Base-by-base conservation (phyloP, 495 filamentous ascomycete genomes). In the Hypomontagnella monticulosa region DNA sequence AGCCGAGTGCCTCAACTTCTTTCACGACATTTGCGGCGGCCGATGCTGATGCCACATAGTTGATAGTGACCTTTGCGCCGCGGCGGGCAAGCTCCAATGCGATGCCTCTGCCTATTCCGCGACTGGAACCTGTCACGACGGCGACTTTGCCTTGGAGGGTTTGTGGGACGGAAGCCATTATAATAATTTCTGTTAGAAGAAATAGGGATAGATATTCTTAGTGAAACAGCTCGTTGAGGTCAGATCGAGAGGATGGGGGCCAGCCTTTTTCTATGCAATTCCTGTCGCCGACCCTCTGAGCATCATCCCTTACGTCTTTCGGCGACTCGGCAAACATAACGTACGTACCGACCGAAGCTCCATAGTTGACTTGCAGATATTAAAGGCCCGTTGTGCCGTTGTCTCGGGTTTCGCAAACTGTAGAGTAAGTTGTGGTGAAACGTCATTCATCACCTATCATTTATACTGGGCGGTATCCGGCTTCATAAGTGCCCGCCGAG, bases 31-130 rank as follows among this genome's bases (percentile, higher is more conserved):
- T 20, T 20, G 33, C 44, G 20, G 56, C 56, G 4, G 56, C 43
- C 3, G 34, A 23, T 12, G 56, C 43, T n/a, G 56, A 50, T 4
- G 36, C 27, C 1, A 33, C 56, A 20, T 59, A 59, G 56, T 59
- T 59, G 9, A 59, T 23, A 4, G 56, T 59, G 18, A 59, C 44
- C 2, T 49, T 59, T 3, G 56, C 56, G 36, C 56, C 56, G n/a
- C 56, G 43, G n/a, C 36, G 43, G 20, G 56, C 56, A 16, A 59
- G 36, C 14, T 59, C 56, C 3, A 59, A 23, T 7, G 56, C 56
- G 8, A 59, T 50, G 8, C 56, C 56, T 46, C 34, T 44, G 23
- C 56, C 56, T 33, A 59, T 59, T 15, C 56, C 56, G 32, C 56
- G 33, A 34, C 56, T 42, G 11, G 56, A 59, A 19, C 56, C 56